A percentile compares a stretch with the other conserved stretches of the same genome.
Evolutionary conservation across 345 rosid species (phyloP).

Genomic region (Adansonia digitata): DNA sequence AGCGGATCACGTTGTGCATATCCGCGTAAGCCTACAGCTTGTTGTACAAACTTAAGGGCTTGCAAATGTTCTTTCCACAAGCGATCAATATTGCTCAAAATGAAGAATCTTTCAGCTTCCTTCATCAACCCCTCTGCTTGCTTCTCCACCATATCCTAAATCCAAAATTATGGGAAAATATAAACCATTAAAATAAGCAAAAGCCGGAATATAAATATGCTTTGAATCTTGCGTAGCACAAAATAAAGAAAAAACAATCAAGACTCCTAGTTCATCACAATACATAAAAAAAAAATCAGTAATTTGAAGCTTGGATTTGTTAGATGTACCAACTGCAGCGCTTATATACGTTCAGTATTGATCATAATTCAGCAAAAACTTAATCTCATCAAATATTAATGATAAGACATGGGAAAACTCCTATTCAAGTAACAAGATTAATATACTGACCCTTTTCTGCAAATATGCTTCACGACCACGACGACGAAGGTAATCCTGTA

Average conservation of each 20-base stretch:
- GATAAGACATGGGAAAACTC: neutral
- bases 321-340: neutral
- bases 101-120: constrained; percentile 86
- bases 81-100: constrained; percentile 87
- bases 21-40: constrained; percentile 95
- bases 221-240: neutral
- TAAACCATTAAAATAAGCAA: neutral
- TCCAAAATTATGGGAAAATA: neutral
- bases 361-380: neutral
- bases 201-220: neutral
- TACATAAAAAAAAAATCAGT: neutral
- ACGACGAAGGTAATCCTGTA: constrained; percentile 74
- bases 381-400: neutral
- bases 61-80: constrained; percentile 98
- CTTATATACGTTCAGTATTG: neutral
- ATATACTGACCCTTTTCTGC: constrained; percentile 69
- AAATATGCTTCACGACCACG: constrained; percentile 87
- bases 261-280: neutral
- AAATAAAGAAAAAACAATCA: neutral
- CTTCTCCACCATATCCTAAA: constrained; percentile 72
- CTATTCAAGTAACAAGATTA: constrained; percentile 1
- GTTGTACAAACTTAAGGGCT: constrained; percentile 92
- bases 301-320: neutral
- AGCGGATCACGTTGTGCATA: constrained; percentile 97
- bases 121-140: constrained; percentile 84